Evolutionary conservation across 495 filamentous ascomycete genomes (phyloP).

Genomic region (Achaetomiella virescens): DNA sequence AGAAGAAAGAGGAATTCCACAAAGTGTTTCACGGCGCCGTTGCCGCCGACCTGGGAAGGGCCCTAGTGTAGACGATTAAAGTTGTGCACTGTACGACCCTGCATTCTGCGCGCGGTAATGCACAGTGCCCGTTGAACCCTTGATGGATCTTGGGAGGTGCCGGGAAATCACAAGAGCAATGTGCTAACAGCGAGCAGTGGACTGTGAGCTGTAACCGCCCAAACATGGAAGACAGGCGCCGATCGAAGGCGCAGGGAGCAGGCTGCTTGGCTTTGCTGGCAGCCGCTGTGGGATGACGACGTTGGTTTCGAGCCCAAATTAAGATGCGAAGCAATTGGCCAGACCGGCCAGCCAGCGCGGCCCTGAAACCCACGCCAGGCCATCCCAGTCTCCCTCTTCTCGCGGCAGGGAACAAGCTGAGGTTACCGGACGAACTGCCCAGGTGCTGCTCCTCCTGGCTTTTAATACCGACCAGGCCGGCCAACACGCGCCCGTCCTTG

Average conservation of each 20-base stretch:
- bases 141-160: not conserved
- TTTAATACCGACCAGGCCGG: not conserved
- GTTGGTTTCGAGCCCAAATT: conserved; percentile 36
- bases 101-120: not conserved
- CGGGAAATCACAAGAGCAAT: not conserved
- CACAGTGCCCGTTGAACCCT: not conserved
- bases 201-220: not conserved
- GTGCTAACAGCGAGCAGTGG: too few relatives aligned
- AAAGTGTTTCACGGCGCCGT: too few relatives aligned
- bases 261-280: not conserved
- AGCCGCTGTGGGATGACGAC: conserved; percentile 40
- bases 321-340: conserved; percentile 29
- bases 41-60: not conserved
- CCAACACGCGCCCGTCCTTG: conserved; percentile 9
- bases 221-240: conserved; percentile 4
- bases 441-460: not conserved
- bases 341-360: conserved; percentile 23
- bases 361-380: conserved; percentile 30
- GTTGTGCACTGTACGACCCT: not conserved
- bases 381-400: not conserved
- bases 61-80: not conserved
- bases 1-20: too few relatives aligned
- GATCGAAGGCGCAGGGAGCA: conserved; percentile 7
- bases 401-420: not conserved
- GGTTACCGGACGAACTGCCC: not conserved